Evolutionary conservation across 2,329 filamentous ascomycete species (phyloP), one percentile per base, ranked within the genome.

Genomic region (Sphaerulina vaccinii): DNA sequence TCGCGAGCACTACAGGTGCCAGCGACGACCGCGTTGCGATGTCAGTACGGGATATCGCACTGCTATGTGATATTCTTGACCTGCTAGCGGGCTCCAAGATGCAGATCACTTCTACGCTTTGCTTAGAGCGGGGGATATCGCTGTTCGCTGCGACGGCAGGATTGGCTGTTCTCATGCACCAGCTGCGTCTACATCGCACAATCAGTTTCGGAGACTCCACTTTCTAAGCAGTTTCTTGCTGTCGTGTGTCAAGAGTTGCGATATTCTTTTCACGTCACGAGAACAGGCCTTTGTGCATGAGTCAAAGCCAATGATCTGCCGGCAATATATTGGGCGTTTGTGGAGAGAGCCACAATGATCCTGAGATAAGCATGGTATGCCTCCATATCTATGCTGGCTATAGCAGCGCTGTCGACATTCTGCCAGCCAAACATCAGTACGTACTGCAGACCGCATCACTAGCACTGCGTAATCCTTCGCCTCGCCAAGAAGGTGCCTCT

Each of bases 221-320:
- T 9, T 22, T 21, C 16, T 8, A 21, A 18, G 16, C 37, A 39
- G 16, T 39, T 13, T 39, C 37, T 21, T 39, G 37, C 37, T 38
- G 32, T 35, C 35, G 43, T 37, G 32, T 46, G 43, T 46, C 43
- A 37, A 46, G 33, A 36, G 18, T 16, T 11, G 19, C 13, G 29
- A 16, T 23, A 13, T 46, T 24, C 7, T 23, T 43, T 48, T 48
- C 39, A 44, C 39, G 44, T 53, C 51, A 53, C 44, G 38, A 37
- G 44, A n/a, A 35, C 50, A 48, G 38, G 21, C 39, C 23, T 53
- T 21, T 35, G n/a, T n/a, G 51, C 49, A 40, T 53, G 51, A 53
- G 45, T 53, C 51, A 48, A 38, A 35, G 36, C 51, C 51, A 53
- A 53, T 53, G 45, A 42, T 49, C 39, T 37, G 13, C 39, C 40